phyloP scores from a whole-genome alignment of 768 basidiomycete genomes.

The Trametes punicea region DNA sequence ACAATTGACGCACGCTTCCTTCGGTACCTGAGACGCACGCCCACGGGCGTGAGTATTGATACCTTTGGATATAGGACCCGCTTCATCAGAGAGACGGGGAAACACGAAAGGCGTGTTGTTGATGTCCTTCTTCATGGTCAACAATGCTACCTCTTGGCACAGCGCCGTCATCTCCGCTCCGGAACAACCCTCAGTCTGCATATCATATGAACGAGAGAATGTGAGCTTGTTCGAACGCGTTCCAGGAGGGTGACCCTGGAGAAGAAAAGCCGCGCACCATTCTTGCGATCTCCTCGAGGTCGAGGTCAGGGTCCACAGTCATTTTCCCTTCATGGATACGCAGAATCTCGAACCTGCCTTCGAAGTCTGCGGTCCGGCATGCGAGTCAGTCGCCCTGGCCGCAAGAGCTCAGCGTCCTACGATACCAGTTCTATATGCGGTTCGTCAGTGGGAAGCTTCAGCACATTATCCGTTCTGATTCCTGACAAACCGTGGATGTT shows the following conservation, averaged over 20 bases:
- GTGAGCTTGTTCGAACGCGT: neutral
- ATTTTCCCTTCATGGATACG: slow-evolving; percentile 73
- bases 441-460: no score
- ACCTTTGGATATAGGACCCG: no score
- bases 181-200: slow-evolving; percentile 90
- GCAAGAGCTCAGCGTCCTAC: slow-evolving; percentile 92
- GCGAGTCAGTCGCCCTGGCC: slow-evolving; percentile 91
- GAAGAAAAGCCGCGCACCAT: slow-evolving; percentile 47
- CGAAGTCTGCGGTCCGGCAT: slow-evolving; percentile 83
- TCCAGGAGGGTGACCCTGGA: neutral
- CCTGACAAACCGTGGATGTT: no score
- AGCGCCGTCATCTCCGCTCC: slow-evolving; percentile 91
- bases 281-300: slow-evolving; percentile 62
- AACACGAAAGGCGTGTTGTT: slow-evolving; percentile 68
- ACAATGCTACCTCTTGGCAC: slow-evolving; percentile 93
- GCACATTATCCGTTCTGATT: no score
- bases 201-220: neutral
- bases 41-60: no score
- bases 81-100: neutral
- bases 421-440: no score
- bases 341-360: slow-evolving; percentile 82
- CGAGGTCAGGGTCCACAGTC: slow-evolving; percentile 70
- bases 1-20: slow-evolving; percentile 68
- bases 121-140: slow-evolving; percentile 88
- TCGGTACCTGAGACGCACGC: slow-evolving; percentile 62